A percentile compares a stretch with the other conserved stretches of the same genome.
Evolutionary conservation across 2,329 filamentous ascomycete genomes (phyloP).

Genomic region (Sporothrix dimorphospora): DNA sequence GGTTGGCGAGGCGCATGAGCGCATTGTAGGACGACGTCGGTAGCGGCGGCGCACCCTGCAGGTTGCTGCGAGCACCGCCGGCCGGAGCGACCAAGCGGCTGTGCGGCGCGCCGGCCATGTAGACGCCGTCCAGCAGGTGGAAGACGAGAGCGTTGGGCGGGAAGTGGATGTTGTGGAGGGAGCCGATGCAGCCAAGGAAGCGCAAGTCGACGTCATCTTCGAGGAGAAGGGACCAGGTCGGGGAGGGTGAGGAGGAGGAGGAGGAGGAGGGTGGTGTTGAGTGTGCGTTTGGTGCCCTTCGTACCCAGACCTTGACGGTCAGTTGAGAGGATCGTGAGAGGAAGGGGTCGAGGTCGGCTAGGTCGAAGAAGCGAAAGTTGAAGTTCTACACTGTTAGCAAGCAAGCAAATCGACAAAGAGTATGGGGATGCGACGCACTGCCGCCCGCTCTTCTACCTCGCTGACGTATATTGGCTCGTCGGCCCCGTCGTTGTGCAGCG

Average conservation of each 20-base stretch:
- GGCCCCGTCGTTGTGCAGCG: slow-evolving; percentile 69
- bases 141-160: slow-evolving; percentile 76
- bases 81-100: background rate
- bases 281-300: slow-evolving; percentile 41
- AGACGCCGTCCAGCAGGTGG: slow-evolving; percentile 29
- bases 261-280: background rate
- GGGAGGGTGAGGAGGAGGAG: background rate
- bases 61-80: slow-evolving; percentile 48
- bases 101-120: slow-evolving; percentile 41
- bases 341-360: slow-evolving; percentile 63
- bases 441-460: slow-evolving; percentile 76
- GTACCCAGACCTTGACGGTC: slow-evolving; percentile 75
- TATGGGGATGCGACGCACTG: slow-evolving; percentile 46
- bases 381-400: slow-evolving; percentile 63
- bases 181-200: slow-evolving; percentile 77
- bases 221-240: slow-evolving; percentile 65
- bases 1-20: slow-evolving; percentile 82
- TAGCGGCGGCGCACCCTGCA: slow-evolving; percentile 51
- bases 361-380: slow-evolving; percentile 82
- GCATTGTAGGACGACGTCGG: slow-evolving; percentile 82
- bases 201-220: slow-evolving; percentile 73
- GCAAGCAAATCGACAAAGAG: background rate
- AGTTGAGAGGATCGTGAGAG: slow-evolving; percentile 69
- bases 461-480: slow-evolving; percentile 86
- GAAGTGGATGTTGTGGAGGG: slow-evolving; percentile 66